These are phyloP conservation scores for Thalassiosira profunda DNA, from an alignment of 108 stramenopile species.

Conservation along the genomic window DNA sequence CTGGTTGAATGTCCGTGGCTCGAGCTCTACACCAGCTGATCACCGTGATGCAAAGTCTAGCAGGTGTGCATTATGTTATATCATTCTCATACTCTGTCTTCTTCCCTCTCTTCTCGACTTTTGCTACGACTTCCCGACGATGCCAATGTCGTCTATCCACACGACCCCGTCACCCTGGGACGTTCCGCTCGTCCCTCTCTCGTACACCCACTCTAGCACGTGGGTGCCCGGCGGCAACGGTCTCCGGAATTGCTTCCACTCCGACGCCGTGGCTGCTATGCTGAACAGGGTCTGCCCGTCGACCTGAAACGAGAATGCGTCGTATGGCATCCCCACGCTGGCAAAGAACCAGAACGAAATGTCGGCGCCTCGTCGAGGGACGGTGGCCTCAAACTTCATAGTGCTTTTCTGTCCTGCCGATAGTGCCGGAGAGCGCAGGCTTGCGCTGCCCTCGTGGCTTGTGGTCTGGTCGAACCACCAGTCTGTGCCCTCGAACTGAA, in stretches of 20 bases:
- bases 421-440: slow-evolving; percentile 5
- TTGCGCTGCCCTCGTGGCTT: slow-evolving; percentile 5
- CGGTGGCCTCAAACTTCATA: slow-evolving; percentile 10
- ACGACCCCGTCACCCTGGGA: not conserved
- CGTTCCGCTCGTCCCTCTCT: too few relatives aligned
- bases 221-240: slow-evolving; percentile 1
- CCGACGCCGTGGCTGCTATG: not conserved
- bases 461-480: slow-evolving; percentile 19
- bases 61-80: not conserved
- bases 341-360: slow-evolving; percentile 18
- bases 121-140: not conserved
- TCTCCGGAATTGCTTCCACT: slow-evolving; percentile 4
- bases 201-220: slow-evolving; percentile 12
- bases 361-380: slow-evolving; percentile 1
- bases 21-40: slow-evolving; percentile 5
- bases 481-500: not conserved
- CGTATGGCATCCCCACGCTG: not conserved
- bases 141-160: slow-evolving; percentile 33
- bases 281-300: slow-evolving; percentile 8
- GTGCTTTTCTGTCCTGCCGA: not conserved
- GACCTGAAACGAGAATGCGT: slow-evolving; percentile 12
- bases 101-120: not conserved
- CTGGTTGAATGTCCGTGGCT: slow-evolving; percentile 16
- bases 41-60: not conserved
- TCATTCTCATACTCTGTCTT: not conserved